Percentiles rank a stretch among this genome's conserved stretches.
Conservation (phyloP, 1,284 basidiomycete genomes). For the Termitomyces sp. region DNA sequence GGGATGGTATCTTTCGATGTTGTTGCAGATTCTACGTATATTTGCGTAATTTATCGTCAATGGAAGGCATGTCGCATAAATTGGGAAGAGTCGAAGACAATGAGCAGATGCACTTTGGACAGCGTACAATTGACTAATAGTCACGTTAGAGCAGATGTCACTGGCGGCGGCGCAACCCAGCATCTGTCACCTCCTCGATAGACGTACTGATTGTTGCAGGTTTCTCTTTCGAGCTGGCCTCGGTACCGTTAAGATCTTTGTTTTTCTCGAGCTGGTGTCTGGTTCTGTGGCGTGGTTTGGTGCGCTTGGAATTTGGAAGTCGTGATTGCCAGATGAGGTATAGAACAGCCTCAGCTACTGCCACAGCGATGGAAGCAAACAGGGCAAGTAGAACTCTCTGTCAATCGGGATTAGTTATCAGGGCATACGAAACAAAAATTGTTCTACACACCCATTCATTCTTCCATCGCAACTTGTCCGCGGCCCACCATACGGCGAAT, state of each 20-base stretch:
- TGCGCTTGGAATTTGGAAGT: slow-evolving; percentile 22
- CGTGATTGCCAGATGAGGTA: slow-evolving; percentile 69
- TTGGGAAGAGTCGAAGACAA: not conserved
- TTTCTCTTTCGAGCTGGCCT: slow-evolving; percentile 1
- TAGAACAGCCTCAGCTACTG: slow-evolving; percentile 58
- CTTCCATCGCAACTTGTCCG: slow-evolving; percentile 55
- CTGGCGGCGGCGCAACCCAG: slow-evolving; percentile 18
- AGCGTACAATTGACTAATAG: not conserved
- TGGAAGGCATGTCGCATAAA: not conserved
- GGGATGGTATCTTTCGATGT: slow-evolving; percentile 69
- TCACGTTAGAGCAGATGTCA: slow-evolving; percentile 4
- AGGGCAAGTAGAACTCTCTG: slow-evolving; percentile 63
- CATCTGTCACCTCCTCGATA: slow-evolving; percentile 13
- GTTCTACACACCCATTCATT: slow-evolving; percentile 62
- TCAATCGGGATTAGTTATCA: slow-evolving; percentile 9
- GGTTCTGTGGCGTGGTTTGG: slow-evolving; percentile 17
- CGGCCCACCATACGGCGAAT: slow-evolving; percentile 67
- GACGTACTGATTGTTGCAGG: slow-evolving; percentile 11
- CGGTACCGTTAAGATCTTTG: slow-evolving; percentile 10
- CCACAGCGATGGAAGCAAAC: slow-evolving; percentile 55
- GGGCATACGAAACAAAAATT: slow-evolving; percentile 3
- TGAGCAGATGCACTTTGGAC: not conserved
- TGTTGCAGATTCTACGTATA: slow-evolving; percentile 49
- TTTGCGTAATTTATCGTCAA: slow-evolving; percentile 27
- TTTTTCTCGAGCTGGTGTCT: slow-evolving; percentile 31